Evolutionary conservation across 139 green algal genomes (phyloP), one percentile per base, ranked within the genome.

Genomic region (Chlorella sp.): DNA sequence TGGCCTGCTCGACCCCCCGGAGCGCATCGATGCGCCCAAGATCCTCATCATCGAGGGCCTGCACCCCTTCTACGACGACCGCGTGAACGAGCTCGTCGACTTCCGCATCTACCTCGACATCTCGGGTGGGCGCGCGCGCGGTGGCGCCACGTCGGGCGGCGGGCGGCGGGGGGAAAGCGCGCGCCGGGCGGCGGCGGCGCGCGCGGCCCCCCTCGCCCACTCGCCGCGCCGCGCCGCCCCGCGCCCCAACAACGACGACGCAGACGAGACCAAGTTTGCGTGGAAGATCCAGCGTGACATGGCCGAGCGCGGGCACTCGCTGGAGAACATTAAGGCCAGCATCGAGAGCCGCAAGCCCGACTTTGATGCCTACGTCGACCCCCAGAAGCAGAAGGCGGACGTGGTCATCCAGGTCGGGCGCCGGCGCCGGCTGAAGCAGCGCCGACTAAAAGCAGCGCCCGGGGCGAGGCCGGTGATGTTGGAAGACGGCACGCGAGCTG

Each of bases 101-200:
- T 98, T 98, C 94, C 95, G 92, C 82, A 96, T 99, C 86, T 99
- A 99, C 89, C 89, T 99, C 62, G 96, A 99, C 87, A 99, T 99
- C 87, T 94, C 84, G 60, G 68, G 68, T 75, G 17, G 51, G 27
- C 17, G 51, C 51, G n/a, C n/a, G n/a, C n/a, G n/a, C n/a, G n/a
- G n/a, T n/a, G n/a, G n/a, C n/a, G n/a, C n/a, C n/a, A n/a, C n/a
- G n/a, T n/a, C n/a, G n/a, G n/a, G n/a, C n/a, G n/a, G n/a, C n/a
- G n/a, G n/a, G n/a, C n/a, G n/a, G n/a, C n/a, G n/a, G n/a, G n/a
- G n/a, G n/a, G n/a, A n/a, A n/a, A n/a, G n/a, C n/a, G n/a, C n/a
- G n/a, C n/a, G n/a, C n/a, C n/a, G n/a, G n/a, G n/a, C n/a, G n/a
- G n/a, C n/a, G n/a, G n/a, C n/a, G n/a, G n/a, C n/a, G n/a, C n/a